A percentile compares a stretch with the other conserved stretches of the same genome.
These are phyloP conservation scores for Diplogelasinospora grovesii DNA, from an alignment of 495 filamentous ascomycete genomes.

Conservation along the genomic window DNA sequence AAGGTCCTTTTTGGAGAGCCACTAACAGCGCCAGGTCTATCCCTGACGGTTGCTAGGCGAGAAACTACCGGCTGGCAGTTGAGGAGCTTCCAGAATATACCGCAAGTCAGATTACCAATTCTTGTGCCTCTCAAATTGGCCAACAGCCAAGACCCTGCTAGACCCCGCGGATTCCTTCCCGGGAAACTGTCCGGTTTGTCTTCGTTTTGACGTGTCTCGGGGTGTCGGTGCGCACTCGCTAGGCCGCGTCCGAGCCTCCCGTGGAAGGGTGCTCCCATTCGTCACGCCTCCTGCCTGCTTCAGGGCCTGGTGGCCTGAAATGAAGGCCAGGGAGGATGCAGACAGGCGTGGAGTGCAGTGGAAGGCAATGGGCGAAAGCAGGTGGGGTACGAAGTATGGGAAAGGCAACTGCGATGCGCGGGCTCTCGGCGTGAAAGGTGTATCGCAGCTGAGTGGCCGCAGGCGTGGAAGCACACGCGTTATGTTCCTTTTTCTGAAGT, in stretches of 20 bases:
- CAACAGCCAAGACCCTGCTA: background rate
- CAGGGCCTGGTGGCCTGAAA: slow-evolving; percentile 4
- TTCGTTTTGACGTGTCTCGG: slow-evolving; percentile 14
- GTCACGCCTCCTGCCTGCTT: slow-evolving; percentile 9
- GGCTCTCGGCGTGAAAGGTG: background rate
- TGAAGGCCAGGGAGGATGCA: background rate
- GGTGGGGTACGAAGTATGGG: background rate
- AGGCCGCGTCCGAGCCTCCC: slow-evolving; percentile 24
- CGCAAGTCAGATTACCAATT: too few relatives aligned
- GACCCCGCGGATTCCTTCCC: background rate
- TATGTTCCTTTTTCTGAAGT: background rate
- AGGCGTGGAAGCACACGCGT: slow-evolving; percentile 8
- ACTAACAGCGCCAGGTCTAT: too few relatives aligned
- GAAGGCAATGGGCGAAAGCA: slow-evolving; percentile 2
- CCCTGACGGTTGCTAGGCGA: too few relatives aligned
- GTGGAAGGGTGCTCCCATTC: slow-evolving; percentile 13
- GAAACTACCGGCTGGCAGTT: too few relatives aligned
- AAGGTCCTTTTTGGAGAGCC: too few relatives aligned
- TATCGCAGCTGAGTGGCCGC: background rate
- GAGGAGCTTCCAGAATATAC: background rate
- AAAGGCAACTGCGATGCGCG: too few relatives aligned
- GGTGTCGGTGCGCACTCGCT: slow-evolving; percentile 4
- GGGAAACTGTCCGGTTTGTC: slow-evolving; percentile 12
- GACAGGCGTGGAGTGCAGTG: slow-evolving; percentile 8
- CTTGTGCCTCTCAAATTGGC: slow-evolving; percentile 2